Conservation (phyloP, 1,139 yeast species). For the Hansenula lynferdii region DNA sequence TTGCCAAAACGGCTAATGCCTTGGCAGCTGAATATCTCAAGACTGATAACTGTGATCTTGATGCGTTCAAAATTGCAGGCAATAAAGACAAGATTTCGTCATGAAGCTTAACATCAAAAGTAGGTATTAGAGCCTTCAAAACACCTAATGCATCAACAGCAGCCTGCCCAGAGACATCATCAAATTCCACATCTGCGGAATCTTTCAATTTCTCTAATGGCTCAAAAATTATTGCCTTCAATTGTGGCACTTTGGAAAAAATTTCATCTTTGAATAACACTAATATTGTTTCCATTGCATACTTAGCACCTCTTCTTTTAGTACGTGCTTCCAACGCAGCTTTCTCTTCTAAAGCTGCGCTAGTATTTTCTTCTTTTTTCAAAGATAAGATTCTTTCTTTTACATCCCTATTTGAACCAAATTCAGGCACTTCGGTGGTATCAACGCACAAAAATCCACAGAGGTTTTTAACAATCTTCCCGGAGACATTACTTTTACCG, state of each 20-base stretch:
- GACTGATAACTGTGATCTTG: constrained; percentile 70
- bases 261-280: constrained; percentile 46
- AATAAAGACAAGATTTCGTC: constrained; percentile 41
- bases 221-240: constrained; percentile 62
- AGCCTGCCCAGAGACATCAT: constrained; percentile 62
- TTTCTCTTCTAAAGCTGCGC: constrained; percentile 65
- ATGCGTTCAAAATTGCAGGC: constrained; percentile 52
- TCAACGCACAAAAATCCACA: constrained; percentile 95
- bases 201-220: constrained; percentile 42
- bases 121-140: constrained; percentile 68
- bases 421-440: constrained; percentile 94
- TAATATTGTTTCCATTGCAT: constrained; percentile 58
- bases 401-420: constrained; percentile 57
- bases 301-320: constrained; percentile 79
- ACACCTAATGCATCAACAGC: constrained; percentile 87
- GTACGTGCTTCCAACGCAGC: constrained; percentile 68
- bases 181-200: constrained; percentile 32
- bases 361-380: constrained; percentile 70
- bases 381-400: constrained; percentile 65
- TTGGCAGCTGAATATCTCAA: constrained; percentile 89
- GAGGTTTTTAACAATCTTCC: constrained; percentile 82
- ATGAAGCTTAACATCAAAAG: constrained; percentile 46
- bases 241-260: constrained; percentile 62
- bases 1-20: constrained; percentile 79
- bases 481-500: constrained; percentile 71